Base-by-base conservation (phyloP, 169 alveolate species). In the Plasmodium knowlesi region DNA sequence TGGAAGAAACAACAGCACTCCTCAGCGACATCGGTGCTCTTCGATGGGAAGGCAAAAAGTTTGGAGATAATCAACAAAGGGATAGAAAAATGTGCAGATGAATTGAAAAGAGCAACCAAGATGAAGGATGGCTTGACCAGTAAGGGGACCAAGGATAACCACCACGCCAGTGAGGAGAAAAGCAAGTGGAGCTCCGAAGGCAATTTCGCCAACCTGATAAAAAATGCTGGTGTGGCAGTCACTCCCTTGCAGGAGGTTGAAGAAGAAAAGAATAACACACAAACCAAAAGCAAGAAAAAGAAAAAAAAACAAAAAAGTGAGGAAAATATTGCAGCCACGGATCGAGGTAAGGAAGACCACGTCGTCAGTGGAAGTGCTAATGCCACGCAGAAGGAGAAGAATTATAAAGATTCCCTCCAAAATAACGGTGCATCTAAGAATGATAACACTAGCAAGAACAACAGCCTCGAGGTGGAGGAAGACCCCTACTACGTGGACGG, bases 101-200 rank as follows among this genome's bases (percentile, higher is more conserved):
- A 84, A 4, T 0, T 30, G 43, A 41, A 32, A 72, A 73, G 25
- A 9, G 84, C 73, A 22, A 5, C 39, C 39, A 84, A 84, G 41
- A 19, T 37, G 41, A 84, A 84, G 12, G 84, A 84, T 8, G 72
- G n/a, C 37, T 1, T 67, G 30, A 5, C 76, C 37, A 25, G 37
- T n/a, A 67, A 67, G 37, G 37, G 19, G 37, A 5, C 76, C 46
- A 89, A 89, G 19, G 72, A 84, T 9, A 86, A 14, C 39, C n/a
- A 22, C 30, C 50, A 50, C 61, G 22, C 39, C 30, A 46, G 46
- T 25, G 54, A 88, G 82, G 61, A 85, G 25, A 43, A 76, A 32
- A 86, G 22, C 61, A 88, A 88, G 70, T 78, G 94, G 89, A 37
- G 46, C 22, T 61, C 80, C 37, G 94, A 89, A 12, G 84, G 50